Evolutionary conservation across 2,329 filamentous ascomycete species (phyloP).

Genomic region (Mycosphaerella arachidis): DNA sequence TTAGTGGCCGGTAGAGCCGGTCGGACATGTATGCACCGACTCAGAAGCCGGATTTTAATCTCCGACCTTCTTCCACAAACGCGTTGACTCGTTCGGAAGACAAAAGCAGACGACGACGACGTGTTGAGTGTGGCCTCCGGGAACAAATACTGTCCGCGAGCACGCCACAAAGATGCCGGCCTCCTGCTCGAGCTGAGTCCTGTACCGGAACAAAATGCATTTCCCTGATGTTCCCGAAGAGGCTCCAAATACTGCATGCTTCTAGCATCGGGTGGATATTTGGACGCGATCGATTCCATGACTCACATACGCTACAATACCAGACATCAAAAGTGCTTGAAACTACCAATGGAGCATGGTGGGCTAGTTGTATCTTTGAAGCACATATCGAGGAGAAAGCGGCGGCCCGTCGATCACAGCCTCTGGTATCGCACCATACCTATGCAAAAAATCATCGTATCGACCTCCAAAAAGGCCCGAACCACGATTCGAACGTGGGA

Average conservation of each 20-base stretch:
- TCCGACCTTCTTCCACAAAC: neutral
- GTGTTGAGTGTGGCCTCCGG: neutral
- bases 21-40: neutral
- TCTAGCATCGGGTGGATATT: neutral
- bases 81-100: neutral
- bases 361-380: no score
- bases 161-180: neutral
- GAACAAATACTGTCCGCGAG: neutral
- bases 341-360: no score
- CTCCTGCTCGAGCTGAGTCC: neutral
- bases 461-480: neutral
- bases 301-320: no score
- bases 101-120: neutral
- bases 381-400: neutral
- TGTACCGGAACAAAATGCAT: no score
- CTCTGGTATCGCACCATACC: neutral
- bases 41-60: neutral
- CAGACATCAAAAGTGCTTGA: no score
- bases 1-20: neutral
- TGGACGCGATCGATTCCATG: no score
- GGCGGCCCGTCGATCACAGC: neutral
- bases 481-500: neutral
- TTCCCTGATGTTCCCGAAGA: no score
- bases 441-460: neutral
- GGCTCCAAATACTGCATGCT: no score